Evolutionary conservation across 352 stramenopile species (phyloP).

Genomic region (Phytophthora podocarpi): DNA sequence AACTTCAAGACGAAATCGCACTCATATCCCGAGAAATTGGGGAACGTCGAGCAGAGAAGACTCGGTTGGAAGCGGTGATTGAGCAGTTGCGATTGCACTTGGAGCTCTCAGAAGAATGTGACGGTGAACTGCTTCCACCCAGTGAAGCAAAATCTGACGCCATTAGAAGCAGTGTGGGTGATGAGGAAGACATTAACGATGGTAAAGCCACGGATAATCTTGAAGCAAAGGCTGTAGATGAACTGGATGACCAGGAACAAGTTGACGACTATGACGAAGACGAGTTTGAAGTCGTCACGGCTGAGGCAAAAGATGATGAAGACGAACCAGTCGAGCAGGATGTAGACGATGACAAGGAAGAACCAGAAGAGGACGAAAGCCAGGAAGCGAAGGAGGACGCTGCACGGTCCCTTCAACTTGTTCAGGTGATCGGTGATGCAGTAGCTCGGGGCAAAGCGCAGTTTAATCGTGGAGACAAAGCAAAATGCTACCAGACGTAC

Average conservation of each 20-base stretch:
- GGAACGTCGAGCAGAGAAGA: constrained; percentile 47
- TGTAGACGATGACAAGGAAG: constrained; percentile 33
- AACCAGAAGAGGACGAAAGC: constrained; percentile 32
- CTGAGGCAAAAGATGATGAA: constrained; percentile 28
- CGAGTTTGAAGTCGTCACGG: constrained; percentile 6
- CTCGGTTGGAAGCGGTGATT: constrained; percentile 59
- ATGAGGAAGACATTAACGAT: not conserved
- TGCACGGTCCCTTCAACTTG: constrained; percentile 40
- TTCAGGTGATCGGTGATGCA: constrained; percentile 48
- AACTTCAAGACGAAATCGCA: constrained; percentile 33
- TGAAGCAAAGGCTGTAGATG: constrained; percentile 18
- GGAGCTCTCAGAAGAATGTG: constrained; percentile 49
- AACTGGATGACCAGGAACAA: constrained; percentile 14
- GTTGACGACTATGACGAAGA: constrained; percentile 27
- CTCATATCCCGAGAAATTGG: constrained; percentile 46
- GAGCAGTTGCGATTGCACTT: constrained; percentile 64
- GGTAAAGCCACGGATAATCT: not conserved
- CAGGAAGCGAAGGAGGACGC: constrained; percentile 50
- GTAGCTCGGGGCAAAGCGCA: constrained; percentile 68
- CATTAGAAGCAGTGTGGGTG: not conserved
- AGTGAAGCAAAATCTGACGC: constrained; percentile 27
- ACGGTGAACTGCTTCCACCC: not conserved
- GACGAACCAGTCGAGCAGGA: constrained; percentile 16
- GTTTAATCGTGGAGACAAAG: constrained; percentile 81
- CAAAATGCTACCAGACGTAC: constrained; percentile 75